Evolutionary conservation across 2,329 filamentous ascomycete genomes (phyloP).

Genomic region (Trichoderma atrobrunneum): DNA sequence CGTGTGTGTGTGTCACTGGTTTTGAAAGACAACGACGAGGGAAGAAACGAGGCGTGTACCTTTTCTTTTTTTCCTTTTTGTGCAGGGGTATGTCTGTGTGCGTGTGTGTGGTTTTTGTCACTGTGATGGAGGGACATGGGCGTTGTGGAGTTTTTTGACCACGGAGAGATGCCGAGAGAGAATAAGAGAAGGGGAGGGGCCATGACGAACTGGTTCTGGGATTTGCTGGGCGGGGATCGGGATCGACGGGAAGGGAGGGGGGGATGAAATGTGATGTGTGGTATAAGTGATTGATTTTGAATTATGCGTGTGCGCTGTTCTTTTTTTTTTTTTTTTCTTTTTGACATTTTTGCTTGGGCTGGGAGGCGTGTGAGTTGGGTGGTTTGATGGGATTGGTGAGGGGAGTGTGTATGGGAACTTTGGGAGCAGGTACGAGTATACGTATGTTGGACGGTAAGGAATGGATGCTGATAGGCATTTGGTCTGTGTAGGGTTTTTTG

Average conservation of each 20-base stretch:
- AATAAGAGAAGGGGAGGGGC: not conserved
- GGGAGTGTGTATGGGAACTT: not conserved
- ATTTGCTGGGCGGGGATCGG: not conserved
- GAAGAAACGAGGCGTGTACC: not conserved
- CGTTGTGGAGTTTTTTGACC: not conserved
- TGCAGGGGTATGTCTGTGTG: not conserved
- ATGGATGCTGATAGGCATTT: not conserved
- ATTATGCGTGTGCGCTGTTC: not conserved
- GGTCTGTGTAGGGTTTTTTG: not conserved
- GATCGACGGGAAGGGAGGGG: not conserved
- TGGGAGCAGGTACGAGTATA: not conserved
- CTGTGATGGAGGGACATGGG: not conserved
- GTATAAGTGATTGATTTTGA: not conserved
- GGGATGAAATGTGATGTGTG: not conserved
- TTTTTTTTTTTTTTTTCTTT: not conserved
- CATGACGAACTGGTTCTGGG: not conserved
- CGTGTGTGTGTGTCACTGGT: not conserved
- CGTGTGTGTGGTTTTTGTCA: not conserved
- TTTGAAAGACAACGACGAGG: too few relatives aligned
- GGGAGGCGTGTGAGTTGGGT: too few relatives aligned
- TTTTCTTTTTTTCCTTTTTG: not conserved
- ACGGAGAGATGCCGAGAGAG: not conserved
- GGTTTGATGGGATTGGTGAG: not conserved
- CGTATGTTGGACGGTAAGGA: not conserved
- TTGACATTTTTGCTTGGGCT: not conserved